Evolutionary conservation across 2,329 filamentous ascomycete genomes (phyloP), one percentile per base, ranked within the genome.

Genomic region (Pseudocercospora ulei): DNA sequence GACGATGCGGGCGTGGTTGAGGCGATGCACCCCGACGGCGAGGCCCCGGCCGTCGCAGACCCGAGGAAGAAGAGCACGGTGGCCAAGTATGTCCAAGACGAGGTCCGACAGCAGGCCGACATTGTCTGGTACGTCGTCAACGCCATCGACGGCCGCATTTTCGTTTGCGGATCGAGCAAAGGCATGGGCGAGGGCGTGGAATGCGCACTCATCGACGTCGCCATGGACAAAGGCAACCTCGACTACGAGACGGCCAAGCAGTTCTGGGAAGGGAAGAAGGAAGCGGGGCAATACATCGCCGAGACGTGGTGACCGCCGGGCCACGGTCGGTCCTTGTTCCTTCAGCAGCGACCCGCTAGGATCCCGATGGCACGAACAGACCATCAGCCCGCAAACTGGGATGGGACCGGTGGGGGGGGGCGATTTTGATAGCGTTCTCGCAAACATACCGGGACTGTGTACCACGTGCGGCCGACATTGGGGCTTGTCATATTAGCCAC

Each of bases 91-190:
- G 90, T 98, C 1, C 90, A 98, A 59, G 90, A 98, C 56, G 90
- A 96, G 62, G 88, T 98, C 5, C 71, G 75, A 7, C 73, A 83
- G 48, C 90, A 96, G 61, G 84, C 87, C 1, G 90, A 96, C 57
- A 73, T 96, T n/a, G 88, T 96, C 9, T 98, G 90, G 90, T 93
- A 85, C 61, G 86, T 96, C 48, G 82, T 93, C 69, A 96, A 96
- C 61, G 78, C 86, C 2, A 71, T 96, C n/a, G 90, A 98, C 56
- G 90, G 90, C 1, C 78, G 90, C 36, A 78, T 96, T 36, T 98
- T 98, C 59, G 90, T 98, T 42, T 98, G 90, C 61, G 90, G 90
- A 34, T 92, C 82, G 63, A 86, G 78, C 56, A 86, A 84, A 66
- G 90, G 90, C 40, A 98, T 98, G 90, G 90, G 90, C 43, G 90